Evolutionary conservation across 2,329 filamentous ascomycete species (phyloP), one percentile per base, ranked within the genome.

Genomic region (Pestalotiopsis sp.): DNA sequence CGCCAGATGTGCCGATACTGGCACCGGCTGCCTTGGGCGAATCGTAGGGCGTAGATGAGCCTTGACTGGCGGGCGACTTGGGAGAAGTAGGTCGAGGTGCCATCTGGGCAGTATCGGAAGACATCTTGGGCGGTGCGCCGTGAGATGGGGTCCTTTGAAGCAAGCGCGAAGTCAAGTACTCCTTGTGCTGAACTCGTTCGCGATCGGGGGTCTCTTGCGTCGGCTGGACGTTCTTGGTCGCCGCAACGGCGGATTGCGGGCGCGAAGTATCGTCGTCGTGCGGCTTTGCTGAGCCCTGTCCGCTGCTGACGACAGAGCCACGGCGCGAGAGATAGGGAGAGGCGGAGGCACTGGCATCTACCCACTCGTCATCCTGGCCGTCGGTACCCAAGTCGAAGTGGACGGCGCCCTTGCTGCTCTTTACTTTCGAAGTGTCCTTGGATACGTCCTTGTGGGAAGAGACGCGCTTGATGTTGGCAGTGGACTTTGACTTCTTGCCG

Each of bases 161-260:
- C 49, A 93, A 79, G 69, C 90, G 86, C 38, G 90, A 90, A 6
- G 91, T 93, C 65, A 93, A 86, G 70, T 91, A 88, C 73, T 90
- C 88, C 69, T 89, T 90, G 74, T 91, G 90, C 45, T 84, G 82
- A 14, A 79, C 75, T 38, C 81, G 82, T 68, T 84, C 79, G 68
- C 80, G 81, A 52, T 83, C 80, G 27, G 81, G 79, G 23, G 76
- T 73, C n/a, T 72, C 68, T 36, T 71, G 69, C 64, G 66, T 65
- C 67, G 57, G 69, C 67, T n/a, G 69, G 67, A 12, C 68, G 36
- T 61, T 67, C 67, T 23, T 73, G 64, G 41, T 65, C 55, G 38
- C 59, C 49, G 52, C 68, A 65, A 58, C 71, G 67, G 77, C 76
- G 6, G 79, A 81, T 31, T 77, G 75, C n/a, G 80, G 77, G 71